phyloP scores from a whole-genome alignment of 208 protist genomes.

The Acanthamoeba lenticulata region DNA sequence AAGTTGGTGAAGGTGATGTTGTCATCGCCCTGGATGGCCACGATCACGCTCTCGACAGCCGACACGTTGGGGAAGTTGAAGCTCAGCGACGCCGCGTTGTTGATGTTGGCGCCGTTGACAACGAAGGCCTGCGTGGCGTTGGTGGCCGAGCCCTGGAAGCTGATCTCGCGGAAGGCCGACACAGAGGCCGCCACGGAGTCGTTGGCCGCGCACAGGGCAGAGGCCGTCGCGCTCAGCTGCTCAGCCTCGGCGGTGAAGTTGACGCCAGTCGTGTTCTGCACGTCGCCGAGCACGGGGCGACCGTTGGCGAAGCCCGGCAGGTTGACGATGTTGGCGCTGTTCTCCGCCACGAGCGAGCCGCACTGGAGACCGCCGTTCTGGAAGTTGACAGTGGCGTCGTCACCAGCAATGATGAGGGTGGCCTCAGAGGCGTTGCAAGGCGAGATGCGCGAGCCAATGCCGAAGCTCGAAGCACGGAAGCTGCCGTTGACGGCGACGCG shows the following conservation, averaged over 20 bases:
- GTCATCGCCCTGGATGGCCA: background rate
- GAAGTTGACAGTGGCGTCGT: background rate
- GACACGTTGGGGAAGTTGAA: background rate
- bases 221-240: background rate
- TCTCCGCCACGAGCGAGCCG: background rate
- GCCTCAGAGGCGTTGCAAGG: background rate
- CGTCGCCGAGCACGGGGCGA: background rate
- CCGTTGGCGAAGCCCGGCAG: background rate
- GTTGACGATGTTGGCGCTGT: background rate
- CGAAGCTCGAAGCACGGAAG: background rate
- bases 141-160: background rate
- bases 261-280: background rate
- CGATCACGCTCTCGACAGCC: background rate
- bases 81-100: background rate
- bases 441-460: background rate
- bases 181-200: background rate
- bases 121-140: background rate
- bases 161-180: background rate
- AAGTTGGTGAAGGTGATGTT: background rate
- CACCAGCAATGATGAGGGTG: background rate
- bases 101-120: background rate
- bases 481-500: background rate
- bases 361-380: background rate
- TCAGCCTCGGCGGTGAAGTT: background rate
- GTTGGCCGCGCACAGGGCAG: background rate